Percentiles rank a stretch among this genome's conserved stretches.
Evolutionary conservation across 2,329 filamentous ascomycete genomes (phyloP).

Genomic region (Chalaropsis ovoidea): DNA sequence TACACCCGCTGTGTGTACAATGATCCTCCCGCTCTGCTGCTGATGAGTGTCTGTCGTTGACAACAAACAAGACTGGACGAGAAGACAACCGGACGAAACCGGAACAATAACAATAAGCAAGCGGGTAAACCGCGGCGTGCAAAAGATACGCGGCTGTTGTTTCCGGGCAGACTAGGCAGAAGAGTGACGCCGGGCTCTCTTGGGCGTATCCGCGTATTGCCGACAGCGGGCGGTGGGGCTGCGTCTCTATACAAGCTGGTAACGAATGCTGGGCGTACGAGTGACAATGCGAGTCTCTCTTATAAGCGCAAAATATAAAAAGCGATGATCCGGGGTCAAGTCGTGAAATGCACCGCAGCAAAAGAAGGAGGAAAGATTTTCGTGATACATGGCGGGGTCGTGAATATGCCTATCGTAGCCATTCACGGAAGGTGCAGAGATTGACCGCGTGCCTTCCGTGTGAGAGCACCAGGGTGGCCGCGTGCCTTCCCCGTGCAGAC

Average conservation of each 20-base stretch:
- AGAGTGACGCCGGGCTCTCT: too few species aligned
- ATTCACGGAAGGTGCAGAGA: neutral
- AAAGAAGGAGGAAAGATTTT: neutral
- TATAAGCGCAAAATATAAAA: too few species aligned
- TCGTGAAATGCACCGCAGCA: neutral
- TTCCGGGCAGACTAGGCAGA: neutral
- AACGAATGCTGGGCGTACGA: neutral
- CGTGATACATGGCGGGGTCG: neutral
- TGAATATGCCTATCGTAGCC: neutral
- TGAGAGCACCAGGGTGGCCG: neutral
- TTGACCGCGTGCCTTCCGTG: neutral
- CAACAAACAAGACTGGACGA: slow-evolving; percentile 1
- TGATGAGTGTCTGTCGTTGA: neutral
- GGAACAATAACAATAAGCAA: neutral
- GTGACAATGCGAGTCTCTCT: neutral
- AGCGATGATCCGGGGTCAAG: neutral
- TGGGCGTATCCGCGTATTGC: too few species aligned
- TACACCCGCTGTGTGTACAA: neutral
- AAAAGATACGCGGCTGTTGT: neutral
- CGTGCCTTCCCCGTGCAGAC: neutral
- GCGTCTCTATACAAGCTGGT: neutral
- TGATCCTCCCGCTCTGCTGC: neutral
- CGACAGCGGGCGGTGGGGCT: neutral
- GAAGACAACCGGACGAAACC: neutral
- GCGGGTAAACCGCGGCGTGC: neutral